Evolutionary conservation across 2,329 filamentous ascomycete species (phyloP), one percentile per base, ranked within the genome.

Genomic region (Escovopsis sp.): DNA sequence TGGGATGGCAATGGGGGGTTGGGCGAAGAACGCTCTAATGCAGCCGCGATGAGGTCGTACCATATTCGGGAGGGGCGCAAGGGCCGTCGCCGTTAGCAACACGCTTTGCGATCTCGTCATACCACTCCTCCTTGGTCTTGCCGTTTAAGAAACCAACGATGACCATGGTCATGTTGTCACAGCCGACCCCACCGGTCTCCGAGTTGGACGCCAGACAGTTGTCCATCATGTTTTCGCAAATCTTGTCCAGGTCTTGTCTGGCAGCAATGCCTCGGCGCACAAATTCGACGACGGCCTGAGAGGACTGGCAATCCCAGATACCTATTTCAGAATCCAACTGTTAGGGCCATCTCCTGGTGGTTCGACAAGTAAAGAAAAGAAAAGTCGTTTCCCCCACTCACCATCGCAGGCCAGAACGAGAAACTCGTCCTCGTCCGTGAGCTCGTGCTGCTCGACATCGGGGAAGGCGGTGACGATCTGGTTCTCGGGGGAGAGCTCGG

Each of bases 141-240:
- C 88, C 90, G 52, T 83, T 76, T 47, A 98, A 72, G 55, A 98
- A 76, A 46, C 80, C 90, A 52, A 98, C 66, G 45, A 98, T 72
- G 48, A 79, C 67, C 81, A 98, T 96, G 47, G 90, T 98, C 90
- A 98, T 98, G 68, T 98, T 98, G 66, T 98, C 90, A 59, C 90
- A 98, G 42, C 90, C 90, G 42, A 98, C 88, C 43, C 90, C 90
- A 37, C 90, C 90, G 23, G 88, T 94, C 63, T 98, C 90, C 46
- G 87, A 94, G 71, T 93, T 96, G 41, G 87, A 93, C 28, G 90
- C 87, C 45, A 98, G 70, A 56, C 90, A 98, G 66, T 96, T 98
- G 67, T 98, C 88, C 90, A 98, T 98, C 85, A 98, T 94, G 65
- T 98, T 98, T 63, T 98, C 90, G 60, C 88, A 96, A 51, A 98